A percentile compares a stretch with the other conserved stretches of the same genome.
Conservation (phyloP, 2,329 filamentous ascomycete genomes). For the Exserohilum rostratum region DNA sequence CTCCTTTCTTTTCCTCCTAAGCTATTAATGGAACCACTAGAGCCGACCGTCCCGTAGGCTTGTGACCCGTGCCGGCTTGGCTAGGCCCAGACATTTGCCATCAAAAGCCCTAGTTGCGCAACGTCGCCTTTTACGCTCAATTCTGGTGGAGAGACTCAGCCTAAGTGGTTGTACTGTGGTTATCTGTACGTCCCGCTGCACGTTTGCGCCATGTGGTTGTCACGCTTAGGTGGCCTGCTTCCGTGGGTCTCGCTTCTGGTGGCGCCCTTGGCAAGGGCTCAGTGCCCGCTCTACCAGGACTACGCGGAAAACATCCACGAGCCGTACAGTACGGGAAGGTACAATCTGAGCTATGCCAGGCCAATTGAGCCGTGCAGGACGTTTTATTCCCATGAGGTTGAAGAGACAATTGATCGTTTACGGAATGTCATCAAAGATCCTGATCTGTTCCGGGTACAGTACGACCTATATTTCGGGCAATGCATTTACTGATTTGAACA, state of each 20-base stretch:
- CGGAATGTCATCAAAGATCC: slow-evolving; percentile 51
- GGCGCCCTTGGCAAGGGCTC: slow-evolving; percentile 29
- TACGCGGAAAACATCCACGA: slow-evolving; percentile 50
- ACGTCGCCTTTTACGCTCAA: neutral
- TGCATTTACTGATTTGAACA: neutral
- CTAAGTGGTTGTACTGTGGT: neutral
- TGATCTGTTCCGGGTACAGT: slow-evolving; percentile 63
- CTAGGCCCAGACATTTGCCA: slow-evolving; percentile 4
- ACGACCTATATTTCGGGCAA: neutral
- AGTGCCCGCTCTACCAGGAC: slow-evolving; percentile 53
- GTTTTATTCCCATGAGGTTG: slow-evolving; percentile 51
- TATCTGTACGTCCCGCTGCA: neutral
- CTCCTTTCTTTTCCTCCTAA: neutral
- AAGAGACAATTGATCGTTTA: slow-evolving; percentile 46
- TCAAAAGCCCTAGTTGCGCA: neutral
- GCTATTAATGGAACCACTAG: neutral
- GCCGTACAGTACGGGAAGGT: slow-evolving; percentile 50
- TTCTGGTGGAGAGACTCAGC: neutral
- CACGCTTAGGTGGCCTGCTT: neutral
- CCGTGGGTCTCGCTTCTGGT: slow-evolving; percentile 16
- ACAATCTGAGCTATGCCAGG: slow-evolving; percentile 53
- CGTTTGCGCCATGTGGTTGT: slow-evolving; percentile 16
- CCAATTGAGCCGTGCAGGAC: slow-evolving; percentile 54
- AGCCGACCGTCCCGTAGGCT: slow-evolving; percentile 2
- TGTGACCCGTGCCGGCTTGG: slow-evolving; percentile 16